Percentiles rank a stretch among this genome's conserved stretches.
phyloP scores from a whole-genome alignment of 1,284 basidiomycete genomes.

The Mycosarcoma mackinlayi region DNA sequence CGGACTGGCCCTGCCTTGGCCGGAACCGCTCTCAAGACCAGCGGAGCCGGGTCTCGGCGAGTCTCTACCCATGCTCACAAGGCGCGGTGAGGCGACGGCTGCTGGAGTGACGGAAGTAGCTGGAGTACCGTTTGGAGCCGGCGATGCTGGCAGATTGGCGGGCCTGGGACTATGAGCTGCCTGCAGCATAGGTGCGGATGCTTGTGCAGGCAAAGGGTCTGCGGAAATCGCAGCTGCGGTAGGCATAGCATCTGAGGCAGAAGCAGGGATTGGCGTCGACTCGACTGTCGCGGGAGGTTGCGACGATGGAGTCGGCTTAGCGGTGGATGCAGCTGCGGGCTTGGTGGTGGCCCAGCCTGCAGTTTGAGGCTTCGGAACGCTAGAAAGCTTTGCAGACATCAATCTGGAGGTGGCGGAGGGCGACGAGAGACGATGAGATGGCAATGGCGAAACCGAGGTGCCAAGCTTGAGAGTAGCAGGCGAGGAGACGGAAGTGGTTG shows the following conservation, averaged over 20 bases:
- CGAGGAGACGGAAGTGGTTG: slow-evolving; percentile 25
- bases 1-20: slow-evolving; percentile 45
- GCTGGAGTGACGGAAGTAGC: slow-evolving; percentile 6
- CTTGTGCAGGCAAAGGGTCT: slow-evolving; percentile 34
- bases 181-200: slow-evolving; percentile 26
- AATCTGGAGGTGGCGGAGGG: slow-evolving; percentile 38
- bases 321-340: slow-evolving; percentile 11
- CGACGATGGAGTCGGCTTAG: slow-evolving; percentile 19
- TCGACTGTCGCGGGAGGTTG: slow-evolving; percentile 9
- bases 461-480: slow-evolving; percentile 39
- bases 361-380: slow-evolving; percentile 48
- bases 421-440: slow-evolving; percentile 39
- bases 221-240: slow-evolving; percentile 1
- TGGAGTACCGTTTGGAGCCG: slow-evolving; percentile 3
- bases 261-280: slow-evolving; percentile 1
- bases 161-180: slow-evolving; percentile 29
- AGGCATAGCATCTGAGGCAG: slow-evolving; percentile 9
- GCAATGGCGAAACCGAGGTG: slow-evolving; percentile 32
- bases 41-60: slow-evolving; percentile 42
- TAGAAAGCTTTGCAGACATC: slow-evolving; percentile 51
- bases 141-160: slow-evolving; percentile 12
- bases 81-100: slow-evolving; percentile 47
- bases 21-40: slow-evolving; percentile 37
- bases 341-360: slow-evolving; percentile 51
- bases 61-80: slow-evolving; percentile 50